A percentile compares a stretch with the other conserved stretches of the same genome.
These are phyloP conservation scores for Lyophyllum decastes DNA, from an alignment of 768 basidiomycete genomes.

Conservation along the genomic window DNA sequence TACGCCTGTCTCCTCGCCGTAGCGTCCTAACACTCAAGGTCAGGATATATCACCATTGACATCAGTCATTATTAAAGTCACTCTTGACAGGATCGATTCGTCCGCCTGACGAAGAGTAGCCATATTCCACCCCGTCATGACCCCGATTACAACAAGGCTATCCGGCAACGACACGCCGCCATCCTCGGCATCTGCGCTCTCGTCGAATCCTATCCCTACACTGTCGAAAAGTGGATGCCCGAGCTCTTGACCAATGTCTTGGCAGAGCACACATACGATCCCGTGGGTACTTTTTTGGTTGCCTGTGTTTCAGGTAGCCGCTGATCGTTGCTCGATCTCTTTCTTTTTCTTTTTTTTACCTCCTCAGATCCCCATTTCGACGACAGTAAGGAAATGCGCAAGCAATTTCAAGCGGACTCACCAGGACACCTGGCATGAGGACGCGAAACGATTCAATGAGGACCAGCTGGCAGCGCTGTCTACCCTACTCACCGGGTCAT, in stretches of 20 bases:
- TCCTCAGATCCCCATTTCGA: constrained; percentile 77
- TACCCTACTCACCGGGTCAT: constrained; percentile 83
- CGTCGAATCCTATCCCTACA: constrained; percentile 94
- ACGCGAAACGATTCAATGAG: constrained; percentile 82
- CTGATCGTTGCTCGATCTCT: constrained; percentile 20
- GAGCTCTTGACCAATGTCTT: constrained; percentile 77
- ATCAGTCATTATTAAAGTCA: background rate
- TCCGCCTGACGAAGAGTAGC: constrained; percentile 68
- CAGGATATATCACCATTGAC: constrained; percentile 19
- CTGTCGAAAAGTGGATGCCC: constrained; percentile 94
- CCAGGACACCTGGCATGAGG: constrained; percentile 90
- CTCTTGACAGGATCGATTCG: constrained; percentile 66
- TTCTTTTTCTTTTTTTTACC: background rate
- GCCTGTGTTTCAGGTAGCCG: background rate
- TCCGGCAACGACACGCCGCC: constrained; percentile 85
- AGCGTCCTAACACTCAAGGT: constrained; percentile 77
- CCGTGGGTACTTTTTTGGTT: constrained; percentile 41
- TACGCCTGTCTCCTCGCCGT: constrained; percentile 78
- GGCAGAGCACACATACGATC: constrained; percentile 85
- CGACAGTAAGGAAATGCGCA: constrained; percentile 79
- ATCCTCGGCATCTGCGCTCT: constrained; percentile 94
- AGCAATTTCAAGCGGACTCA: constrained; percentile 81
- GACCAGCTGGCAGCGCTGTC: constrained; percentile 83
- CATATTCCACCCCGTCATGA: constrained; percentile 66
- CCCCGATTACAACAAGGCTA: constrained; percentile 63